Evolutionary conservation across 116 monocot genomes (phyloP), one percentile per base, ranked within the genome.

Genomic region (Cymodocea nodosa): DNA sequence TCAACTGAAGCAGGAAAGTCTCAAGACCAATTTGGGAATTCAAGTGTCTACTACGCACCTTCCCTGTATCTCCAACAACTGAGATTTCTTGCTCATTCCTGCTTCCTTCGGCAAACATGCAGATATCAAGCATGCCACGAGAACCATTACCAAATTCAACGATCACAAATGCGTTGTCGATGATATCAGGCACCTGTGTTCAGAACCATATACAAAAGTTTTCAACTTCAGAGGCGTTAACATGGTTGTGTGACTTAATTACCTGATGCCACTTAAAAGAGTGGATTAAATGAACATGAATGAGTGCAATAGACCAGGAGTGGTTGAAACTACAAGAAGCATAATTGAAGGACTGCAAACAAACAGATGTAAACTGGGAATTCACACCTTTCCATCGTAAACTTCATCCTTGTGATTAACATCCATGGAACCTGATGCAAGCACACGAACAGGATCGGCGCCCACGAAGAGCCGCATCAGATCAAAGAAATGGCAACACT

Each of bases 21-120:
- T 16, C 24, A 59, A 5, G 10, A 35, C 30, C 30, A 30, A 30
- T 30, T 30, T 30, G 30, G 30, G 30, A 30, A 1, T 30, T 1
- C 30, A 30, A 30, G 30, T 30, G 30, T 30, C 30, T 30, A 30
- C 30, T 30, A 30, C 3, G 19, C 76, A 94, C 94, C 94, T 94
- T 94, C 24, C 94, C 89, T 56, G 63, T 74, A 69, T 89, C 80
- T 67, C 94, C 94, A 54, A 94, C 94, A 52, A 94, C 94, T 68
- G 87, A 94, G 34, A 94, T 94, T 78, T 94, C 94, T 71, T 94
- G 94, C 56, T 94, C 94, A 70, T 94, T 94, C 71, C 69, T 86
- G 73, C 89, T 87, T 18, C 89, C 94, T 75, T 94, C 94, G 56
- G 94, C 89, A 77, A 94, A 94, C 94, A 94, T 94, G 77, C 94